Evolutionary conservation across 2,329 filamentous ascomycete genomes (phyloP).

Genomic region (Sporothrix inflata): DNA sequence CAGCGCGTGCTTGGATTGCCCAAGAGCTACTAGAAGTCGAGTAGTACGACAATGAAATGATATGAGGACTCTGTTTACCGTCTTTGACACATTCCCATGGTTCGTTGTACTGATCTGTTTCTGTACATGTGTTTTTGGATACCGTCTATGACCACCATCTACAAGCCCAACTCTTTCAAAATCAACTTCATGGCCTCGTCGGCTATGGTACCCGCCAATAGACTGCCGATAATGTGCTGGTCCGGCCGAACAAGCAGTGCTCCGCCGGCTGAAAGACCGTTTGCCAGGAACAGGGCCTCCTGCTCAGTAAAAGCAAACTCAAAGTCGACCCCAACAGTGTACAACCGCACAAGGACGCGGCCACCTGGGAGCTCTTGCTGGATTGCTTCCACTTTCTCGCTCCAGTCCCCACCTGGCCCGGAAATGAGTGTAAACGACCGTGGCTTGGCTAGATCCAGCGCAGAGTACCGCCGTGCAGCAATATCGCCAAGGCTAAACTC

Average conservation of each 20-base stretch:
- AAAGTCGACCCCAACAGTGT: background rate
- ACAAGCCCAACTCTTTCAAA: background rate
- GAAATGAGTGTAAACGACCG: background rate
- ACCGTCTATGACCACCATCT: background rate
- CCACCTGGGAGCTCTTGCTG: background rate
- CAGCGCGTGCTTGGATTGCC: conserved; percentile 70
- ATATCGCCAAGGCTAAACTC: background rate
- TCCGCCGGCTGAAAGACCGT: background rate
- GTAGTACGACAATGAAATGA: background rate
- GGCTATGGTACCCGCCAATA: too few species aligned
- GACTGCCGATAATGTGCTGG: background rate
- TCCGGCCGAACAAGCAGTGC: background rate
- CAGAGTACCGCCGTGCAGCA: background rate
- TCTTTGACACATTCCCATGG: too few species aligned
- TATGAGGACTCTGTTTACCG: too few species aligned
- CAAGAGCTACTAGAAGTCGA: conserved; percentile 60
- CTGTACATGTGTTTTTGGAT: background rate
- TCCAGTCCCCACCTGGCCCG: background rate
- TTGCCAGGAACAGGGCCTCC: background rate
- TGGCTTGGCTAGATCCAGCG: background rate
- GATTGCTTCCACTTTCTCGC: background rate
- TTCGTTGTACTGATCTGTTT: too few species aligned
- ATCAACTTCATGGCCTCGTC: background rate
- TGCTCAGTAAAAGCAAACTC: background rate
- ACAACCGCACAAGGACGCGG: background rate